Evolutionary conservation across 1,139 yeast species (phyloP), one percentile per base, ranked within the genome.

Genomic region (Hansenula sp.): DNA sequence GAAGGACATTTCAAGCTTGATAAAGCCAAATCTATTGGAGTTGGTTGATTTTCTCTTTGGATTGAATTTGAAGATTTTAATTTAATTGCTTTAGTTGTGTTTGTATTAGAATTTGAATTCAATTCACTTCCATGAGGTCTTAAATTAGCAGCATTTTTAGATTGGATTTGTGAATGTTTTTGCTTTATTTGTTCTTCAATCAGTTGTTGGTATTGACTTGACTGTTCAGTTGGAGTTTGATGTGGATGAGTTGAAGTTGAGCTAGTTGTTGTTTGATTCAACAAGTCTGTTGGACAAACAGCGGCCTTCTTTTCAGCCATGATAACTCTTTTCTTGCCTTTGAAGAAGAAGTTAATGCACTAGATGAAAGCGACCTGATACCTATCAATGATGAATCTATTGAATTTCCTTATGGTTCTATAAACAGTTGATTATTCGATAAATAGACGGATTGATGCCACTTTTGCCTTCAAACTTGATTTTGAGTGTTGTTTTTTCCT

Each of bases 1-100:
- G 86, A 80, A 2, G 87, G 85, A 53, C 84, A 78, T 47, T 83
- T 68, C 42, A 79, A 60, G 54, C 72, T 77, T 10, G 85, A 77
- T 39, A 79, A 66, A 2, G 86, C 84, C 60, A 77, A 48, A 18
- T 61, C 66, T 27, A 67, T 55, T 11, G 71, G 67, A 5, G 65
- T 41, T 12, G 42, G 36, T 25, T 42, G 42, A 17, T 19, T n/a
- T 5, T 38, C 42, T 12, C 33, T 27, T 7, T 25, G 16, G 17
- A 18, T 16, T 5, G 33, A 16, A 31, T 16, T 31, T 31, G 33
- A 4, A 31, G 36, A 13, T 19, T 38, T 47, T 37, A 40, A 36
- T 25, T 47, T 49, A 16, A 35, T 33, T 5, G 43, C 38, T 19
- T 49, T 47, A 16, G 33, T 27, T 4, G 41, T n/a, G 44, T 40